Evolutionary conservation across 2,329 filamentous ascomycete species (phyloP).

Genomic region (Daldinia eschscholtzii): DNA sequence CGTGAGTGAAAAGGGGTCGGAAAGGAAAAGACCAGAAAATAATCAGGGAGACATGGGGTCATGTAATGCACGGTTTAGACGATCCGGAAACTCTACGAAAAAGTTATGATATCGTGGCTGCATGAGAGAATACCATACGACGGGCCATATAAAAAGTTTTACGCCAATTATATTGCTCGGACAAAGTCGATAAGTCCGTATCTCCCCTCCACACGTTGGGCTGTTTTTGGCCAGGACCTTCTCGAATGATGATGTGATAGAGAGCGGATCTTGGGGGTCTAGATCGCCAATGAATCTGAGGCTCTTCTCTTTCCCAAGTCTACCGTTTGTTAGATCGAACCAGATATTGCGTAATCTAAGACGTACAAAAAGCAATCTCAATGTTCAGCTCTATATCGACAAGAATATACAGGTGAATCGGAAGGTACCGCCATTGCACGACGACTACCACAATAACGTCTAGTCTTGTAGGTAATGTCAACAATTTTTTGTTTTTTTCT

Average conservation of each 20-base stretch:
- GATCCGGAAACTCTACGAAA: constrained; percentile 11
- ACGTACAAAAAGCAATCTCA: not conserved
- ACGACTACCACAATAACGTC: not conserved
- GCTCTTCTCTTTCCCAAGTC: not conserved
- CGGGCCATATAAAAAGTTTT: constrained; percentile 17
- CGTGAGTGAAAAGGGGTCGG: too few species aligned
- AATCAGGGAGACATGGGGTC: not conserved
- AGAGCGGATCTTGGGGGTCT: constrained; percentile 1
- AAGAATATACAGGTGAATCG: not conserved
- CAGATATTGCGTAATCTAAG: not conserved
- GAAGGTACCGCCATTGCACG: not conserved
- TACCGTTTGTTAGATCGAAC: not conserved
- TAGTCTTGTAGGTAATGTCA: not conserved
- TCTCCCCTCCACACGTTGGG: not conserved
- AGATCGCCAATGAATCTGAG: constrained; percentile 2
- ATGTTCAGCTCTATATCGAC: not conserved
- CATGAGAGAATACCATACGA: constrained; percentile 12
- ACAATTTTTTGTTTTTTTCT: not conserved
- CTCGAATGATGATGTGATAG: constrained; percentile 13
- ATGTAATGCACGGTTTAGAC: constrained; percentile 21
- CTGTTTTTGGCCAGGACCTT: not conserved
- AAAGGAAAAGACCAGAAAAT: not conserved
- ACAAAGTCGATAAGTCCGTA: not conserved
- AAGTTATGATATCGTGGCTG: constrained; percentile 4
- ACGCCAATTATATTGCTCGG: constrained; percentile 27